Evolutionary conservation across 2,329 filamentous ascomycete species (phyloP), one percentile per base, ranked within the genome.

Genomic region (Aspergillus sclerotialis): DNA sequence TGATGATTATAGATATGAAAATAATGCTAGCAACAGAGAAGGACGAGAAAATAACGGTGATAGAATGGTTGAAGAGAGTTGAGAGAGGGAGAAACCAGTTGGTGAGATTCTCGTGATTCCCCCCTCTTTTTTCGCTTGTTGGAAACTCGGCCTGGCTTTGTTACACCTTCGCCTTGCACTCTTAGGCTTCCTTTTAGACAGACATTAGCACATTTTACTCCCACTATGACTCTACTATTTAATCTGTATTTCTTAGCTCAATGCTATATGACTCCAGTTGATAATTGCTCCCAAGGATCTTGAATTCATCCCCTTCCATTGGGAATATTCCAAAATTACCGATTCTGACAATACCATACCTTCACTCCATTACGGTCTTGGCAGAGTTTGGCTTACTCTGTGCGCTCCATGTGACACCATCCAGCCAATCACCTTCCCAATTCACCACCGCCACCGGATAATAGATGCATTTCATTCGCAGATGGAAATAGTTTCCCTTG

Each of bases 381-480:
- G 39, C 38, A 32, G 30, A 14, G 28, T 14, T 33, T 24, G 27
- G 26, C 26, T 28, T 28, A 31, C 38, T 28, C 44, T 42, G 44
- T 36, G n/a, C n/a, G n/a, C n/a, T n/a, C n/a, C n/a, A n/a, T n/a
- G n/a, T 47, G 44, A 47, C 40, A 10, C 11, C 8, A 14, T 5
- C 7, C 12, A 11, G 16, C 45, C 43, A 47, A 42, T 45, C 4
- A 10, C 23, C 12, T 5, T 6, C n/a, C 12, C 16, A 6, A 8
- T 8, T 13, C 2, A 11, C 37, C 38, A 38, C 38, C 33, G 28
- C 37, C 37, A 37, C 28, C 11, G 12, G n/a, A n/a, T n/a, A n/a
- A n/a, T n/a, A n/a, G n/a, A n/a, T n/a, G n/a, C n/a, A n/a, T 4
- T 10, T 32, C 15, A 47, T 43, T 47, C 40, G 44, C 11, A 3